These are phyloP conservation scores for Sophora flavescens DNA, from an alignment of 306 rosid genomes.

Conservation along the genomic window DNA sequence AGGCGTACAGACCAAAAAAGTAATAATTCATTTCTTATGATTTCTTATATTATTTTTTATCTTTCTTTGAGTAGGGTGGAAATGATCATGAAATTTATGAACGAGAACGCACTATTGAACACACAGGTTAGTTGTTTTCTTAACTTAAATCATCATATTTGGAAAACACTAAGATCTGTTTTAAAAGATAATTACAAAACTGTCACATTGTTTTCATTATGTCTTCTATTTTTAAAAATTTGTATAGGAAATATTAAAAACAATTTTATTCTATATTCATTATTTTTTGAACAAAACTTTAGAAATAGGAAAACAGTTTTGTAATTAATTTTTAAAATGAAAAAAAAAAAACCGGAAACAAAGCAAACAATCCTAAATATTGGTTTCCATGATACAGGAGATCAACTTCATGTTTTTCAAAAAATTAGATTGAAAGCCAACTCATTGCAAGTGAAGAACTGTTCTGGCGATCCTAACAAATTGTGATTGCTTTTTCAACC, in stretches of 20 bases:
- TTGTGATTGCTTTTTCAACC: conserved; percentile 37
- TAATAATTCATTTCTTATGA: not conserved
- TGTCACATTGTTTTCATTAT: too few relatives aligned
- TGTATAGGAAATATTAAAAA: too few relatives aligned
- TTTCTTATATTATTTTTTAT: not conserved
- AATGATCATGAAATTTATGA: conserved; percentile 85
- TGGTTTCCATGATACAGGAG: too few relatives aligned
- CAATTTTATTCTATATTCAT: too few relatives aligned
- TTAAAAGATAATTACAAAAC: too few relatives aligned
- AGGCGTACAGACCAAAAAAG: not conserved
- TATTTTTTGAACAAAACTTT: too few relatives aligned
- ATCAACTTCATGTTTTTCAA: not conserved
- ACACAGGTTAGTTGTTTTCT: conserved; percentile 59
- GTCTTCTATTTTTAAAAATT: too few relatives aligned
- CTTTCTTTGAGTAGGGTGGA: conserved; percentile 67
- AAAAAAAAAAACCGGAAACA: too few relatives aligned
- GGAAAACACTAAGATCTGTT: too few relatives aligned
- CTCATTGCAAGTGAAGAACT: not conserved
- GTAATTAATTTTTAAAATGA: too few relatives aligned
- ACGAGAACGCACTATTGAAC: conserved; percentile 74
- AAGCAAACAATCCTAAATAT: too few relatives aligned
- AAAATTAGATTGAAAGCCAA: not conserved
- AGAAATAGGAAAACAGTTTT: too few relatives aligned
- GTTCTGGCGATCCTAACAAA: not conserved
- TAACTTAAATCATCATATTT: not conserved